phyloP scores from a whole-genome alignment of 495 filamentous ascomycete species.

The Aspergillus indologenus region DNA sequence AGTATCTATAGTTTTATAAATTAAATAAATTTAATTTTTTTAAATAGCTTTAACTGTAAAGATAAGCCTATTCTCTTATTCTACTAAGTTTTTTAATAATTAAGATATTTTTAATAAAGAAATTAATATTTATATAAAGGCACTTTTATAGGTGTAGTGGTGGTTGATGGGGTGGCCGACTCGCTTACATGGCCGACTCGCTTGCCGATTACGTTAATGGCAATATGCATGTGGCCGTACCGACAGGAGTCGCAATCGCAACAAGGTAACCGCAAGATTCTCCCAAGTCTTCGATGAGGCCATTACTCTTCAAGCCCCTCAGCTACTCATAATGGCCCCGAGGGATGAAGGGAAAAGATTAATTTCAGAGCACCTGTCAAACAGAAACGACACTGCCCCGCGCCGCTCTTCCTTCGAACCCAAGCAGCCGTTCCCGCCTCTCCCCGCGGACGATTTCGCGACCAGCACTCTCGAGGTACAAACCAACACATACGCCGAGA shows the following conservation, averaged over 20 bases:
- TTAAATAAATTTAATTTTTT: no score
- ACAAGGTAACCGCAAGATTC: neutral
- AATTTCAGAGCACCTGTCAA: constrained; percentile 3
- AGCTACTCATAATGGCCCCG: constrained; percentile 14
- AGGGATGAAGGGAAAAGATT: constrained; percentile 14
- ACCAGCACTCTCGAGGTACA: constrained; percentile 21
- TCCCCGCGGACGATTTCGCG: constrained; percentile 31
- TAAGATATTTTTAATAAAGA: no score
- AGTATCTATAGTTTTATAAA: no score
- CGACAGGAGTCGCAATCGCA: neutral
- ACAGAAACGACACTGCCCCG: constrained; percentile 11
- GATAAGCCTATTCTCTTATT: no score
- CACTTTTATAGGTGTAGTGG: no score
- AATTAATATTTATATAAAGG: no score
- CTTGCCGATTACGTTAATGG: no score
- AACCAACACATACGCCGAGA: constrained; percentile 27
- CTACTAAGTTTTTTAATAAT: no score
- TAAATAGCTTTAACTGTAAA: no score
- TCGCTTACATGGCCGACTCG: no score
- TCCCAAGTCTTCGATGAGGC: neutral
- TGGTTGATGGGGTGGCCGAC: no score
- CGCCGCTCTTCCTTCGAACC: constrained; percentile 23
- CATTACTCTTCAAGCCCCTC: neutral
- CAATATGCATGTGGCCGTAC: constrained; percentile 7
- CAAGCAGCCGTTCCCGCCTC: constrained; percentile 42